phyloP scores from a whole-genome alignment of 768 basidiomycete species.

The Tephrocybe sp. region DNA sequence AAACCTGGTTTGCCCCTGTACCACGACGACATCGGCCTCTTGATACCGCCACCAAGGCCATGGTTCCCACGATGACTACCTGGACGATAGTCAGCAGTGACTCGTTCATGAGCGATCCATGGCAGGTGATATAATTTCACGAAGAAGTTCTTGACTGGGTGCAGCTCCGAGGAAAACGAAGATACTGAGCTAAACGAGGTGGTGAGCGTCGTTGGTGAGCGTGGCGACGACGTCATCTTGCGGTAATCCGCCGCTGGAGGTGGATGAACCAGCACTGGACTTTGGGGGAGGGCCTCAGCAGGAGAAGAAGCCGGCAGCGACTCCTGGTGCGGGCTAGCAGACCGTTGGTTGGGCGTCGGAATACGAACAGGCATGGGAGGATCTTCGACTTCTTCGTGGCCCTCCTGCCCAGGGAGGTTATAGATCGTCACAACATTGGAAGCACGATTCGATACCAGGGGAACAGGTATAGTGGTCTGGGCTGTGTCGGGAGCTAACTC shows the following conservation, averaged over 20 bases:
- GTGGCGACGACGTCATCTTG: slow-evolving; percentile 33
- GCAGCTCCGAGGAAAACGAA: slow-evolving; percentile 36
- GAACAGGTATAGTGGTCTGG: slow-evolving; percentile 5
- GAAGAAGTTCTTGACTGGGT: slow-evolving; percentile 43
- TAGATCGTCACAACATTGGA: slow-evolving; percentile 19
- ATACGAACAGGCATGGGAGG: slow-evolving; percentile 9
- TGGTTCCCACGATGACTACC: slow-evolving; percentile 22
- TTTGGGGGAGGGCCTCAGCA: slow-evolving; percentile 15
- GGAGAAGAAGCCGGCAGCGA: slow-evolving; percentile 8
- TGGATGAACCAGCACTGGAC: slow-evolving; percentile 33
- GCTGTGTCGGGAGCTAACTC: slow-evolving; percentile 19
- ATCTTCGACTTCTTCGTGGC: slow-evolving; percentile 3
- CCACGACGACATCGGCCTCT: slow-evolving; percentile 35
- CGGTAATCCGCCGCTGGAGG: slow-evolving; percentile 34
- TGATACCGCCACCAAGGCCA: slow-evolving; percentile 14
- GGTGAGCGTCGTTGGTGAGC: slow-evolving; percentile 15
- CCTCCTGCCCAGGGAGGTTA: slow-evolving; percentile 16
- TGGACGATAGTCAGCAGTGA: slow-evolving; percentile 47
- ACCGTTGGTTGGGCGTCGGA: slow-evolving; percentile 12
- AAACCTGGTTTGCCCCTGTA: slow-evolving; percentile 27
- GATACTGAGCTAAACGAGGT: slow-evolving; percentile 31
- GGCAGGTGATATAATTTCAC: slow-evolving; percentile 41
- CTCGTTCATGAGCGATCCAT: slow-evolving; percentile 44
- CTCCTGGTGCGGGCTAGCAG: slow-evolving; percentile 9
- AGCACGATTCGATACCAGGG: slow-evolving; percentile 4